These are phyloP conservation scores for Exophiala xenobiotica DNA, from an alignment of 2,329 filamentous ascomycete species.

Conservation along the genomic window DNA sequence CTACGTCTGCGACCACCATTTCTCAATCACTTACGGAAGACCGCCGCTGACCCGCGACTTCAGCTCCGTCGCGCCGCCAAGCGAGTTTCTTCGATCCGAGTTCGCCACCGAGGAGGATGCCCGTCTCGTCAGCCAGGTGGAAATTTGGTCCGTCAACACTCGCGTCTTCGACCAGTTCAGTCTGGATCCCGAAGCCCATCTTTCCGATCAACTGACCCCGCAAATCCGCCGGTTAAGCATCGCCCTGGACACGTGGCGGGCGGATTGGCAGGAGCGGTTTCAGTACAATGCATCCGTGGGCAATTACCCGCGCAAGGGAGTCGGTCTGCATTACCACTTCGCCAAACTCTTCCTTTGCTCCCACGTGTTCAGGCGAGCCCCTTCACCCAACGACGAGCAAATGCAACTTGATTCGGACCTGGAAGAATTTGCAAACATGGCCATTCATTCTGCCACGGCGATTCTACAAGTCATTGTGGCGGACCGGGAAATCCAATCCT, in stretches of 20 bases:
- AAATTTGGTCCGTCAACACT: constrained; percentile 58
- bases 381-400: constrained; percentile 34
- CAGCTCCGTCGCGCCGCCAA: constrained; percentile 55
- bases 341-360: constrained; percentile 54
- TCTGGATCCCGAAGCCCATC: constrained; percentile 52
- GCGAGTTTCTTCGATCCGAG: constrained; percentile 52
- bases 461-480: constrained; percentile 48
- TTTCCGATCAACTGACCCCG: constrained; percentile 52
- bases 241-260: constrained; percentile 52
- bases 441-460: constrained; percentile 48
- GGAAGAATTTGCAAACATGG: constrained; percentile 47
- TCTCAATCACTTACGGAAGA: constrained; percentile 60
- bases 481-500: constrained; percentile 49
- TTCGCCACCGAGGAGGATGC: constrained; percentile 55
- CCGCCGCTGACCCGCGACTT: constrained; percentile 60
- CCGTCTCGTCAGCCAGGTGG: constrained; percentile 58
- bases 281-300: constrained; percentile 48
- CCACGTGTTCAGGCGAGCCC: constrained; percentile 39
- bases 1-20: constrained; percentile 66
- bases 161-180: constrained; percentile 58
- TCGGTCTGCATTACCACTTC: constrained; percentile 54
- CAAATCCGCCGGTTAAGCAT: constrained; percentile 43
- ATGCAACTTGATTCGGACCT: constrained; percentile 38
- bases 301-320: constrained; percentile 51
- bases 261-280: constrained; percentile 49